Base-by-base conservation (phyloP, 345 rosid genomes). In the Excoecaria cochinchinensis region DNA sequence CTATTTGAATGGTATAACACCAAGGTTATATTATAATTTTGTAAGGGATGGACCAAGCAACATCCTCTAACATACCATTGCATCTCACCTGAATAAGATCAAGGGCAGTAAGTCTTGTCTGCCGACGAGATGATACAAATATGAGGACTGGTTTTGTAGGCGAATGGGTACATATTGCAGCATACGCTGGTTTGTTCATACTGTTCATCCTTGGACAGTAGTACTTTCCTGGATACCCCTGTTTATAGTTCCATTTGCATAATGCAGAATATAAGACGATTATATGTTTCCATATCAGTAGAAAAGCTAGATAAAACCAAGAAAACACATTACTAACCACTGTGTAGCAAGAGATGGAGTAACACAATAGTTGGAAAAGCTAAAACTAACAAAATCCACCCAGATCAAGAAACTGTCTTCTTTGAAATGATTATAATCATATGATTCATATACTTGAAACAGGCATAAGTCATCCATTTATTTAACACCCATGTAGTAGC, bases 111-210 rank as follows among this genome's bases (percentile, higher is more conserved):
- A 95, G 98, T 86, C 99, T 91, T 67, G 99, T 95, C 84, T 95
- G 99, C 59, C 99, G 93, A 72, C 99, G 97, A 67, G 99, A 95
- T 55, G 99, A 95, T 70, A 95, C 99, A 79, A 95, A 95, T 76
- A 95, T 95, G 78, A 95, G 95, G 77, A 91, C 97, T 51, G 99
- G 99, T 79, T 95, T 95, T 70, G 90, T 88, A 4, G 99, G 97
- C 79, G 99, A 95, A 83, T 91, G 98, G 73, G 99, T 92, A 73
- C 95, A 89, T 76, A 95, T 95, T 80, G 99, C 99, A 76, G 99
- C 99, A 85, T 95, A 95, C 74, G 99, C 90, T 78, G 99, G 99
- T 82, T 92, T 95, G 73, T 95, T 95, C 99, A 95, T 95, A 85
- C 97, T 95, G 74, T 89, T 91, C 99, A 95, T 95, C 79, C 98